phyloP scores from a whole-genome alignment of 2,329 filamentous ascomycete species.

The Colletotrichum sidae region DNA sequence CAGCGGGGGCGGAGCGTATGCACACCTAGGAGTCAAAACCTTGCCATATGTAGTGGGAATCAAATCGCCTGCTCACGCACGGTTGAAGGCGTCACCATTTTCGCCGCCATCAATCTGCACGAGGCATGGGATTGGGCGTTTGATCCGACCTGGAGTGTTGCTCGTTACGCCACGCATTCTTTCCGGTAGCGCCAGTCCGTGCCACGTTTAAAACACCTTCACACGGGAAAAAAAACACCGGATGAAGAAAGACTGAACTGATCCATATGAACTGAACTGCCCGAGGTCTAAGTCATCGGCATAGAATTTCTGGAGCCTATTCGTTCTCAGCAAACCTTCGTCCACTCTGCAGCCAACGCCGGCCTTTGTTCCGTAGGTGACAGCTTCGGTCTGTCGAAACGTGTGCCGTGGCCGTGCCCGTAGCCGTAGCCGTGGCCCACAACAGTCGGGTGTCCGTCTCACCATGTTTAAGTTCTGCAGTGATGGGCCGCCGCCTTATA shows the following conservation, averaged over 20 bases:
- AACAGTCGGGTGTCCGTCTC: neutral
- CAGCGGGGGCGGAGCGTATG: no score
- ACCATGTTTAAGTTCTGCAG: conserved; percentile 23
- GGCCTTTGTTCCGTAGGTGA: no score
- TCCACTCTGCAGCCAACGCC: no score
- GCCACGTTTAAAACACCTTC: neutral
- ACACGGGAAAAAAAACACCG: neutral
- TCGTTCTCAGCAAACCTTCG: neutral
- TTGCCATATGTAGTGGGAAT: no score
- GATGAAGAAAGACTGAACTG: no score
- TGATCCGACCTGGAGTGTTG: neutral
- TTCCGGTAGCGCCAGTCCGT: neutral
- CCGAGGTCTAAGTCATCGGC: neutral
- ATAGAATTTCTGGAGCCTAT: neutral
- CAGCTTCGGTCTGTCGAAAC: no score
- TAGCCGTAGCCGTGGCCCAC: no score
- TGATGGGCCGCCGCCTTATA: conserved; percentile 20
- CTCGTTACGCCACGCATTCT: neutral
- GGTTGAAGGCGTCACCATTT: no score
- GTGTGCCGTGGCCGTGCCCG: no score
- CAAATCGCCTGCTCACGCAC: no score
- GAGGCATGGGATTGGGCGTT: neutral
- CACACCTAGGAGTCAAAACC: no score
- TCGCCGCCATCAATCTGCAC: no score
- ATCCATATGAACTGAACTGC: neutral